Base-by-base conservation (phyloP, 2,329 filamentous ascomycete species). In the Boeremia lycopersici region DNA sequence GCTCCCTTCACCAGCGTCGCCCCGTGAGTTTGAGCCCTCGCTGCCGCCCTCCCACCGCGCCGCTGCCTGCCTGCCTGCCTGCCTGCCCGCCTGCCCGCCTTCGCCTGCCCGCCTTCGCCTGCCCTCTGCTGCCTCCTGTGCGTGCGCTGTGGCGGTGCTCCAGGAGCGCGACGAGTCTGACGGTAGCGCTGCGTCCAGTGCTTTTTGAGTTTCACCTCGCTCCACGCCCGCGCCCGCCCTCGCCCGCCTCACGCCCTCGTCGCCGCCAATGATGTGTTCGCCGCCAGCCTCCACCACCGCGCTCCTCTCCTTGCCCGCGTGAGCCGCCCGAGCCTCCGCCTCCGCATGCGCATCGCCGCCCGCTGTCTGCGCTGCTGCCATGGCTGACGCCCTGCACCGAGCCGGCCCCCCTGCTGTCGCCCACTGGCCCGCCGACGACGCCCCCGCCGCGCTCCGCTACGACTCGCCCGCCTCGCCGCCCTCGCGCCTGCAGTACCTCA, bases 331-430 rank as follows among this genome's bases (percentile, higher is more conserved):
- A n/a, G n/a, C n/a, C n/a, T n/a, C n/a, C n/a, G n/a, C n/a, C n/a
- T n/a, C n/a, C n/a, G n/a, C n/a, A n/a, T n/a, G 51, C 55, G 31
- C 53, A 33, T 57, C 46, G 28, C 59, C 48, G 31, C 17, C 31
- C 53, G 39, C 57, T 46, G 28, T 59, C 48, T 30, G 15, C 31
- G 47, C 47, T 51, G 55, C 53, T 59, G 62, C 63, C 50, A 74
- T 74, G 71, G 65, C 54, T 54, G 69, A 72, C 52, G 57, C 60
- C 59, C 54, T 63, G 36, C 39, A 62, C 48, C 61, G 59, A 48
- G 17, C 61, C 39, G 63, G 54, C 56, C 58, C 60, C 30, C 53
- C 59, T 34, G 47, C 55, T 39, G 47, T 53, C 48, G 34, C 45
- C 40, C 52, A 55, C 52, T 49, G 51, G 51, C 41, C 46, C 17